phyloP scores from a whole-genome alignment of 148 eudicot genomes.

The Amaranthus cruentus region DNA sequence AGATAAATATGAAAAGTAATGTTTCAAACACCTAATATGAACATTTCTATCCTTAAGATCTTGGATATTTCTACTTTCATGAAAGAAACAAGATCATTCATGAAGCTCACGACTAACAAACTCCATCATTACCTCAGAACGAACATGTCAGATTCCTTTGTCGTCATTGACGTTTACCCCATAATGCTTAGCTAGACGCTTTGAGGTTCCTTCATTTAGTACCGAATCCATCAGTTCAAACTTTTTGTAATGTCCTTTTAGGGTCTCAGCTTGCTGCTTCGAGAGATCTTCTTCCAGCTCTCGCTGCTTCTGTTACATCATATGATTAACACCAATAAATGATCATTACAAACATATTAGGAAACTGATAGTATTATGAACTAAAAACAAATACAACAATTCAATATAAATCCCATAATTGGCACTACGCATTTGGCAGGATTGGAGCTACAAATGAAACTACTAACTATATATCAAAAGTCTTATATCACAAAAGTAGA shows the following conservation, averaged over 20 bases:
- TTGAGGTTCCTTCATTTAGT: constrained; percentile 29
- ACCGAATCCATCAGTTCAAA: constrained; percentile 40
- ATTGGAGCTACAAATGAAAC: neutral
- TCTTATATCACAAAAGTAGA: too few relatives aligned
- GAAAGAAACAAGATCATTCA: neutral
- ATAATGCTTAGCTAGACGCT: constrained; percentile 35
- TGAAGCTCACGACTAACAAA: neutral
- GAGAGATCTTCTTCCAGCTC: constrained; percentile 61
- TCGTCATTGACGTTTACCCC: constrained; percentile 25
- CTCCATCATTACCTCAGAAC: neutral
- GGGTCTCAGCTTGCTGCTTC: constrained; percentile 38
- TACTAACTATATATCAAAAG: neutral
- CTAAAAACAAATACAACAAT: neutral
- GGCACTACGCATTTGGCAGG: neutral
- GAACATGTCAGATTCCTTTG: constrained; percentile 4
- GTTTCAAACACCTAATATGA: neutral
- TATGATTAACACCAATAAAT: neutral
- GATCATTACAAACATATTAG: neutral
- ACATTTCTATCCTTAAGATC: neutral
- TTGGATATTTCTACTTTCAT: neutral
- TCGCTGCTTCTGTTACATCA: constrained; percentile 36
- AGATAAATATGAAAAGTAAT: neutral
- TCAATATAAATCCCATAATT: neutral
- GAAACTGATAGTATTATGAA: neutral
- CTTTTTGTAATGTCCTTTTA: constrained; percentile 47